phyloP scores from a whole-genome alignment of 768 basidiomycete genomes.

The Panaeolus cyanescens region DNA sequence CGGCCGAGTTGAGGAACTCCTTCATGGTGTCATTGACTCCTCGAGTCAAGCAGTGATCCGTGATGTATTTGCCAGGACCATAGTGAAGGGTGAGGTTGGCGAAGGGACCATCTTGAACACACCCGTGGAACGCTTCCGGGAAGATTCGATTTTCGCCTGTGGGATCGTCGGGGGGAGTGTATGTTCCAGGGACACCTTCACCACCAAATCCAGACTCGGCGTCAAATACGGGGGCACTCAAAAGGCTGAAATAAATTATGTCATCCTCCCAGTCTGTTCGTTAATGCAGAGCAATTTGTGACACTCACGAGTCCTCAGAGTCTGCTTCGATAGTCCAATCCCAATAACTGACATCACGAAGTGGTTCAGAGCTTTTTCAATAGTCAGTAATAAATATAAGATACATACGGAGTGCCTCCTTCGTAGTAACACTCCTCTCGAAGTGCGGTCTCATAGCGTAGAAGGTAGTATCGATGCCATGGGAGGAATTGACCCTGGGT shows the following conservation, averaged over 20 bases:
- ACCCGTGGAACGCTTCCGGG: constrained; percentile 10
- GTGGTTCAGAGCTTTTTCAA: not conserved
- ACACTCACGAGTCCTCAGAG: constrained; percentile 19
- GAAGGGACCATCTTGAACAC: constrained; percentile 8
- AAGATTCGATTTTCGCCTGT: constrained; percentile 11
- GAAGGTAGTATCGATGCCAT: constrained; percentile 36
- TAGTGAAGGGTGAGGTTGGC: constrained; percentile 3
- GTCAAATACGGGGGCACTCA: constrained; percentile 35
- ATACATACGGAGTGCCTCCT: constrained; percentile 33
- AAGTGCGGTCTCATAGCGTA: constrained; percentile 31
- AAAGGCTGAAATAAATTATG: constrained; percentile 21
- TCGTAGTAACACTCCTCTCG: constrained; percentile 36
- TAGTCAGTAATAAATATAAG: not conserved
- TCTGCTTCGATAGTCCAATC: constrained; percentile 40
- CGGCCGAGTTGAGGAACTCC: constrained; percentile 20
- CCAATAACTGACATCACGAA: constrained; percentile 33
- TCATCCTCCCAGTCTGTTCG: not conserved
- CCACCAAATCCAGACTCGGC: constrained; percentile 39
- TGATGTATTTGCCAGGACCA: constrained; percentile 20
- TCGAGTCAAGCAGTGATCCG: constrained; percentile 36
- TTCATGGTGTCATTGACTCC: constrained; percentile 28
- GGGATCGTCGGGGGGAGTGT: constrained; percentile 23
- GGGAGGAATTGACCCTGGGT: constrained; percentile 36
- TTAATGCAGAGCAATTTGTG: not conserved
- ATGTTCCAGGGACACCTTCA: constrained; percentile 30